A percentile compares a stretch with the other conserved stretches of the same genome.
phyloP scores from a whole-genome alignment of 1,139 yeast genomes.

The Blastobotrys aristatus region DNA sequence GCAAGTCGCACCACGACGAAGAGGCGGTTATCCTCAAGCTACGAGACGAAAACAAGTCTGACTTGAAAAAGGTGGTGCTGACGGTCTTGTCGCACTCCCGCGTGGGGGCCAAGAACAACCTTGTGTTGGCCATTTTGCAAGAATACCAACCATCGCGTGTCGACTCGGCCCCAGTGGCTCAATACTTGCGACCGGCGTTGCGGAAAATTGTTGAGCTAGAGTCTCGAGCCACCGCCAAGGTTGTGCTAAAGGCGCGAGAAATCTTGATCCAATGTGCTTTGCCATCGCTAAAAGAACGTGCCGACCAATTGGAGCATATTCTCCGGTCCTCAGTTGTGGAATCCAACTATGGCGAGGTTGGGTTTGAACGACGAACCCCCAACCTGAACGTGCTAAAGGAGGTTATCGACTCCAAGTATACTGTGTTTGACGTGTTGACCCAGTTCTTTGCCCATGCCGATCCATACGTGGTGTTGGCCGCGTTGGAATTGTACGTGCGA shows the following conservation, averaged over 20 bases:
- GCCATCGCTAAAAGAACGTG: constrained; percentile 93
- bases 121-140: constrained; percentile 77
- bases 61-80: constrained; percentile 64
- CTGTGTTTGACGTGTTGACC: constrained; percentile 90
- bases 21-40: constrained; percentile 73
- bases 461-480: constrained; percentile 89
- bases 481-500: constrained; percentile 93
- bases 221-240: constrained; percentile 85
- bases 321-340: constrained; percentile 87
- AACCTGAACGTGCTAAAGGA: constrained; percentile 75
- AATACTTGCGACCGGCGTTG: constrained; percentile 63
- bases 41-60: constrained; percentile 81
- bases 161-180: constrained; percentile 62
- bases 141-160: constrained; percentile 57
- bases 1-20: constrained; percentile 71
- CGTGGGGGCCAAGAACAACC: constrained; percentile 87
- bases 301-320: constrained; percentile 95
- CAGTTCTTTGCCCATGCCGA: constrained; percentile 83
- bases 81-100: constrained; percentile 85
- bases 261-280: constrained; percentile 91
- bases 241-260: constrained; percentile 94
- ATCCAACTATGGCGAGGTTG: constrained; percentile 74
- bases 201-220: constrained; percentile 81
- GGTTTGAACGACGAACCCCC: constrained; percentile 70
- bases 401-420: constrained; percentile 92